phyloP scores from a whole-genome alignment of 306 rosid genomes.

The Lagenaria siceraria region DNA sequence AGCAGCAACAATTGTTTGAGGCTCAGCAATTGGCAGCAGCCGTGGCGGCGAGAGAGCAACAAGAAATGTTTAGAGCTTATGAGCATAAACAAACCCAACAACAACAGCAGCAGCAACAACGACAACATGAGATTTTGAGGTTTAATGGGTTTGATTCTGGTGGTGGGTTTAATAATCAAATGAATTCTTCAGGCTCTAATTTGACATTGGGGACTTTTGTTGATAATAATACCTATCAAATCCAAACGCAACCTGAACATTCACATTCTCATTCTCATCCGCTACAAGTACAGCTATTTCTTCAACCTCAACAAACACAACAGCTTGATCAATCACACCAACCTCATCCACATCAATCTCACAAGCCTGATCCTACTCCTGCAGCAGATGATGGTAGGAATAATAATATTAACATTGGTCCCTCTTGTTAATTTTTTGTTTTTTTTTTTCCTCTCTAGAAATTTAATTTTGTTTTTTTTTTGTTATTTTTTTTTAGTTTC shows the following conservation, averaged over 20 bases:
- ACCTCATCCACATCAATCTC: slow-evolving; percentile 6
- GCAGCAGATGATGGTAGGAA: slow-evolving; percentile 41
- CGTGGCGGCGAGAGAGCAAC: slow-evolving; percentile 53
- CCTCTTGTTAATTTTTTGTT: slow-evolving; percentile 36
- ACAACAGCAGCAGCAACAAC: slow-evolving; percentile 5
- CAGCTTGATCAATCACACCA: not conserved
- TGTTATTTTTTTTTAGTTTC: not conserved
- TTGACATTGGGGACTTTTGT: slow-evolving; percentile 58
- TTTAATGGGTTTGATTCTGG: slow-evolving; percentile 43
- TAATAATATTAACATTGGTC: slow-evolving; percentile 22
- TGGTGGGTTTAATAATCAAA: slow-evolving; percentile 37
- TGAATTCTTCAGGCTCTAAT: slow-evolving; percentile 19
- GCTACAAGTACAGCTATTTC: slow-evolving; percentile 51
- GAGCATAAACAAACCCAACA: slow-evolving; percentile 22
- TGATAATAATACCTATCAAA: slow-evolving; percentile 36
- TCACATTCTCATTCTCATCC: slow-evolving; percentile 15
- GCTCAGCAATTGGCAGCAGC: slow-evolving; percentile 64
- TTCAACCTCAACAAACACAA: slow-evolving; percentile 29
- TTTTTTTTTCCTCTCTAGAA: slow-evolving; percentile 36
- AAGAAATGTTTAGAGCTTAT: slow-evolving; percentile 38
- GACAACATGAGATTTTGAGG: slow-evolving; percentile 38
- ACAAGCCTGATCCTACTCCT: slow-evolving; percentile 19
- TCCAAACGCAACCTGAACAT: slow-evolving; percentile 26
- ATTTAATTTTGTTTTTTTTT: slow-evolving; percentile 1
- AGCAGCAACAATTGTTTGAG: slow-evolving; percentile 42